Percentiles rank a stretch among this genome's conserved stretches.
Conservation (phyloP, 306 rosid genomes). For the Argentina anserina region DNA sequence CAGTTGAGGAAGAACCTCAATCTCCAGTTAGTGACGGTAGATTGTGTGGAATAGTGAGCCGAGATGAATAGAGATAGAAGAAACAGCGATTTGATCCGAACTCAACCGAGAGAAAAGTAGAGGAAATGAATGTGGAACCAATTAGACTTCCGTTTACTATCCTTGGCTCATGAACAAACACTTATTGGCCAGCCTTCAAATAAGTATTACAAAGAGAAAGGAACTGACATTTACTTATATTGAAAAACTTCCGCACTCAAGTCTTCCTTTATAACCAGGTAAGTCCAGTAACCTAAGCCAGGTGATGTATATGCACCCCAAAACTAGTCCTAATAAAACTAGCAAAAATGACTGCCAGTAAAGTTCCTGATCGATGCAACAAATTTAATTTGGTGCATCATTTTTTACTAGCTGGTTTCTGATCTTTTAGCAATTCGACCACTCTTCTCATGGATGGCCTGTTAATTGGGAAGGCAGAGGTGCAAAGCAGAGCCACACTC, state of each 20-base stretch:
- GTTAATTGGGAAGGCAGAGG: constrained; percentile 52
- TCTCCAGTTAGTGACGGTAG: not conserved
- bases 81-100: not conserved
- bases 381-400: not conserved
- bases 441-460: constrained; percentile 85
- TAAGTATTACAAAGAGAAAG: no score
- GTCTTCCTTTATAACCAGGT: not conserved
- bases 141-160: not conserved
- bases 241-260: not conserved
- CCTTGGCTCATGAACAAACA: not conserved
- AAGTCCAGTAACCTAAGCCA: not conserved
- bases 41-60: not conserved
- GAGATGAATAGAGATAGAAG: not conserved
- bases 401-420: constrained; percentile 33
- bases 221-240: not conserved
- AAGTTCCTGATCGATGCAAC: not conserved
- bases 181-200: not conserved
- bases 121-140: not conserved
- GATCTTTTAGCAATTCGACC: constrained; percentile 61
- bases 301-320: not conserved
- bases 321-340: not conserved
- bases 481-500: constrained; percentile 68
- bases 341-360: not conserved
- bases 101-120: not conserved
- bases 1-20: no score